Evolutionary conservation across 75 land plant genomes (phyloP).

Genomic region (Ceratopteris richardii): DNA sequence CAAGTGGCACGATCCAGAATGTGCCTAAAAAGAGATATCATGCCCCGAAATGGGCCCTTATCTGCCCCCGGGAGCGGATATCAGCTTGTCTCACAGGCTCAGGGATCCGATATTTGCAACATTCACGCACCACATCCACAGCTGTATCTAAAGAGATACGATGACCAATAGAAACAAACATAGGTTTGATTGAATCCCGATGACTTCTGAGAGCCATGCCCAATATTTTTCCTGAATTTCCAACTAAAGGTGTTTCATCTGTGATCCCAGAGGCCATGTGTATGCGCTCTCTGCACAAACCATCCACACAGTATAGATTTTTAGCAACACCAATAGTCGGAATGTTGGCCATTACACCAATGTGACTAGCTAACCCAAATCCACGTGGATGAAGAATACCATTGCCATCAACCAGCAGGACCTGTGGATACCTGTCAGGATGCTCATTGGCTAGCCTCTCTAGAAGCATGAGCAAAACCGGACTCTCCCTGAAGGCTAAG

Average conservation of each 20-base stretch:
- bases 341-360: conserved; percentile 75
- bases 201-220: conserved; percentile 49
- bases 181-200: conserved; percentile 48
- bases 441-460: background rate
- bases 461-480: conserved; percentile 4
- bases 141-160: conserved; percentile 72
- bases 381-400: conserved; percentile 92
- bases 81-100: conserved; percentile 73
- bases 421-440: conserved; percentile 25
- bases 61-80: background rate
- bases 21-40: background rate
- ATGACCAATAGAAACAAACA: conserved; percentile 74
- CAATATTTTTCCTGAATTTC: background rate
- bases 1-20: too few relatives aligned
- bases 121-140: conserved; percentile 42
- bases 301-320: conserved; percentile 81
- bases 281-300: conserved; percentile 23
- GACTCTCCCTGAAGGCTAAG: conserved; percentile 74
- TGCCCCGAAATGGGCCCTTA: background rate
- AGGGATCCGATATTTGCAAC: conserved; percentile 71
- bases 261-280: background rate
- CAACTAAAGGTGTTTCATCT: background rate
- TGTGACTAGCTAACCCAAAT: conserved; percentile 83
- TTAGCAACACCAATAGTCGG: conserved; percentile 91
- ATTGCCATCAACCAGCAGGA: conserved; percentile 88